Base-by-base conservation (phyloP, 1,284 basidiomycete genomes). In the Omphalotus olearius region DNA sequence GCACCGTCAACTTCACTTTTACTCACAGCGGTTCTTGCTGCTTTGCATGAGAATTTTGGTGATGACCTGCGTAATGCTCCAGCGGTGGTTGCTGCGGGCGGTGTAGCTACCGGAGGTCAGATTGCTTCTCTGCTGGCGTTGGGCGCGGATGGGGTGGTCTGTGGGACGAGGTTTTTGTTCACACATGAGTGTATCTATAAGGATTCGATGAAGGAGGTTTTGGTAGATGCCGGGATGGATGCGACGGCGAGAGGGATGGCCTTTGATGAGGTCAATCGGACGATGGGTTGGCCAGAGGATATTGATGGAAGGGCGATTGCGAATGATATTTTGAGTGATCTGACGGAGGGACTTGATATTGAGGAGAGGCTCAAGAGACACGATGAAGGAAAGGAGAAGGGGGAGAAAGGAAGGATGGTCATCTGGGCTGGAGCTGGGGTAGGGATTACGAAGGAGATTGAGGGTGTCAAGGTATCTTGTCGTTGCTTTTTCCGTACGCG, bases 131-230 rank as follows among this genome's bases (percentile, higher is more conserved):
- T 78, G 28, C 69, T 84, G 42, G 67, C 73, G 9, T 67, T 80
- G 43, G 82, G 82, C 45, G 79, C 77, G 6, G 66, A 73, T 9
- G 81, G 80, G 3, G 78, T 67, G 14, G 78, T 74, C 5, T 59
- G 79, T 3, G 82, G 82, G 28, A 83, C 82, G 0, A 75, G 82
- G 7, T 79, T 84, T 62, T 63, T 82, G 38, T 69, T 76, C 60
- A 80, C 80, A 0, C 67, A 71, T 13, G 81, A 83, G 61, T 73
- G 73, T 51, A 62, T 63, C 13, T 83, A 79, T 62, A 60, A 62
- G 17, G 58, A 65, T 14, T 25, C 6, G 14, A 65, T 61, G 1
- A 71, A 75, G 57, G 79, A 77, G 63, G 61, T 60, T 1, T 67
- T 70, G 2, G 64, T 82, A 23, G 57, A 73, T 11, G 62, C 60